Evolutionary conservation across 441 rosid genomes (phyloP), one percentile per base, ranked within the genome.

Genomic region (Bruguiera hainesii): DNA sequence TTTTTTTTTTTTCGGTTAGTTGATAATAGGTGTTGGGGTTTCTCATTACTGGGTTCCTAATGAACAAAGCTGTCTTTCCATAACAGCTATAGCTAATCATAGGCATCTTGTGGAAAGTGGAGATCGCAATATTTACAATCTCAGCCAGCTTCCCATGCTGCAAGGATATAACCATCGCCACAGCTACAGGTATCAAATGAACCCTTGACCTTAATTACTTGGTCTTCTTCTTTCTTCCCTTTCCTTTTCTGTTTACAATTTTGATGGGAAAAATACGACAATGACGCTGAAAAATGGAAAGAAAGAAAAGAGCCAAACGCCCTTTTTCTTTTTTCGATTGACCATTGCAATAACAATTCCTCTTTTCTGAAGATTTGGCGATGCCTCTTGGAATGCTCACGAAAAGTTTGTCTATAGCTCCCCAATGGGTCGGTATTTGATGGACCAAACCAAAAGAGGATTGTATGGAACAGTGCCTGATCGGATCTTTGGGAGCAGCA

Each of bases 81-180:
- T 78, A 65, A 71, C 88, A 89, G 92, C 71, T 63, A 77, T 85
- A 70, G 64, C 71, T 33, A 88, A 81, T 78, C 88, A 86, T 70
- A 82, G 85, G 71, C 83, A 84, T 77, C 84, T 82, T 71, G 71
- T 81, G 56, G 88, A 81, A 77, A 79, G 76, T 75, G 84, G 87
- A 72, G 92, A 86, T 69, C 84, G 75, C 10, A 88, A 85, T 75
- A 79, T 88, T 72, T 88, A 85, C 63, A 89, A 86, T 68, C 82
- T 88, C 65, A 83, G 89, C 74, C 96, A 88, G 71, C 85, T 88
- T 65, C 93, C 95, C 15, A 89, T 89, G 96, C 78, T 86, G 15
- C 89, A 79, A 72, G 85, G 86, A 61, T 83, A 72, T 48, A 79
- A 59, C 50, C 82, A 72, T 61, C 78, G 72, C 70, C 80, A 79